Base-by-base conservation (phyloP, 1,139 yeast genomes). In the Ogataea hybrid region DNA sequence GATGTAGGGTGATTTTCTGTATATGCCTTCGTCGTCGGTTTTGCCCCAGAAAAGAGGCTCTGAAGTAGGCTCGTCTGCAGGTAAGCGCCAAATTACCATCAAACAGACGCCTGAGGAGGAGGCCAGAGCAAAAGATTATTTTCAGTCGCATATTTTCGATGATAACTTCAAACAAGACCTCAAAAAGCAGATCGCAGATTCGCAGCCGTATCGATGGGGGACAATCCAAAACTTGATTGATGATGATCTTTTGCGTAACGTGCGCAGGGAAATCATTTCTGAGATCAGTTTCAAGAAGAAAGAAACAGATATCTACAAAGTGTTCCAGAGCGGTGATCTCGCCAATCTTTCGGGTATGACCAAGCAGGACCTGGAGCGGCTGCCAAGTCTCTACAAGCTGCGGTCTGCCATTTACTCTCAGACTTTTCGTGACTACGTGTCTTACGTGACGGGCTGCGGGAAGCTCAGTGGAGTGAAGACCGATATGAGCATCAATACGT, bases 261-360 rank as follows among this genome's bases (percentile, higher is more conserved):
- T 94, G 2, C 75, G 97, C 38, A 75, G 77, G 44, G 98, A 94
- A 61, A 90, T 94, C 29, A 74, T 87, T 53, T 69, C 73, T 6
- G 85, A 89, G 57, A 82, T 94, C 46, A 94, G 86, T 35, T 94
- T 94, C 68, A 89, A 97, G 15, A 80, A 82, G 57, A 94, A 92
- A 64, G 98, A 94, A 63, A 94, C 99, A 0, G 98, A 94, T 59
- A 94, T 94, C 48, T 94, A 94, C 65, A 90, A 88, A 62, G 96
- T 94, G 25, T 83, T 74, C 61, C 99, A 94, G 64, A 84, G 94
- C 37, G 99, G 98, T 21, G 98, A 94, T 63, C 72, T 94, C 55
- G 96, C 97, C 31, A 94, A 94, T 60, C 67, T 94, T 37, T 84
- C 95, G 0, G 96, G 97, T 0, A 70, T 94, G 47, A 78, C 87